phyloP scores from a whole-genome alignment of 2,329 filamentous ascomycete genomes.

The Pseudogymnoascus verrucosus region DNA sequence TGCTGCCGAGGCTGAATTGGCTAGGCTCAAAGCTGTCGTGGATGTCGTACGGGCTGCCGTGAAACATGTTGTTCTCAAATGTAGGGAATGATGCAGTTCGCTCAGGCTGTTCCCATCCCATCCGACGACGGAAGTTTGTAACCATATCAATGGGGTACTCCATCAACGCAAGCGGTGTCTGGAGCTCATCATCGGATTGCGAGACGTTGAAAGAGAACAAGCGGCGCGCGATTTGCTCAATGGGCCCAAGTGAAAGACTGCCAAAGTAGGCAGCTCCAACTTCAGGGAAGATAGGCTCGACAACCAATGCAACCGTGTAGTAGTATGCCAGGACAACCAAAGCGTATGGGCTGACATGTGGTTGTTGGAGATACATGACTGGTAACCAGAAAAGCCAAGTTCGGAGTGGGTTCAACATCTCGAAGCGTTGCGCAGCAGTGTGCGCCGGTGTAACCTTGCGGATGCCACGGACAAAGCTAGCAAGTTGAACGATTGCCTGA shows the following conservation, averaged over 20 bases:
- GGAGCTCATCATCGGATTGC: conserved; percentile 48
- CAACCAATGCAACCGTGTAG: conserved; percentile 77
- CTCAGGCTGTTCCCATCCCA: conserved; percentile 57
- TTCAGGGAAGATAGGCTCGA: conserved; percentile 88
- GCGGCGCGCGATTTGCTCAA: conserved; percentile 78
- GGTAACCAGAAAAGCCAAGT: conserved; percentile 97
- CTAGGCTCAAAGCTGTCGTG: conserved; percentile 34
- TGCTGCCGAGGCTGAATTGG: conserved; percentile 45
- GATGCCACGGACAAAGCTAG: conserved; percentile 64
- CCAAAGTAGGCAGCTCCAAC: conserved; percentile 85
- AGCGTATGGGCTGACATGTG: conserved; percentile 66
- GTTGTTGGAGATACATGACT: conserved; percentile 70
- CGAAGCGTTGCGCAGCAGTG: conserved; percentile 77
- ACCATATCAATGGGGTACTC: conserved; percentile 65
- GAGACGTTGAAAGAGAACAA: conserved; percentile 61
- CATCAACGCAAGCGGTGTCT: conserved; percentile 60
- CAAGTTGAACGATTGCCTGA: conserved; percentile 59
- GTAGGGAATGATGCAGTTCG: conserved; percentile 54
- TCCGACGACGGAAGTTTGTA: conserved; percentile 58
- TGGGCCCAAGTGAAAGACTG: conserved; percentile 66
- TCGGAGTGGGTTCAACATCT: conserved; percentile 77
- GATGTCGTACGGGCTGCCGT: conserved; percentile 31
- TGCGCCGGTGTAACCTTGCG: conserved; percentile 62
- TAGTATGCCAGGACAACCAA: conserved; percentile 83
- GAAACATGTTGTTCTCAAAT: conserved; percentile 50